Evolutionary conservation across 164 flowering plant genomes (phyloP).

Genomic region (Aristolochia californica): DNA sequence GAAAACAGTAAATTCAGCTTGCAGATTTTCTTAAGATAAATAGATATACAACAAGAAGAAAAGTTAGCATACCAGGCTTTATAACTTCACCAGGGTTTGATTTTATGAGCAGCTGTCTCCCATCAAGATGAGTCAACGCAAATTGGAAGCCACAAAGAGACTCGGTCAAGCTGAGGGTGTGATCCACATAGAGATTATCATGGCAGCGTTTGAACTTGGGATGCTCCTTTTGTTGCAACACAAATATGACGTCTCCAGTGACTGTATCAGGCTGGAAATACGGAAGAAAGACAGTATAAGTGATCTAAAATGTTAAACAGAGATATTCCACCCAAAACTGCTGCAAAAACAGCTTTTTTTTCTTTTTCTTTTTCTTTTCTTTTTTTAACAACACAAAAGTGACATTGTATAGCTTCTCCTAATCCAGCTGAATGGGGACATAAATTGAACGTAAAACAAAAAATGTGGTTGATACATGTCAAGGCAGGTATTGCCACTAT

Average conservation of each 20-base stretch:
- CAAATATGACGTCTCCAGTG: slow-evolving; percentile 45
- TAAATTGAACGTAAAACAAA: no score
- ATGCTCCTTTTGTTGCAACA: slow-evolving; percentile 44
- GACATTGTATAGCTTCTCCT: no score
- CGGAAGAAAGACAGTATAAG: not conserved
- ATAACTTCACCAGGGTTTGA: slow-evolving; percentile 44
- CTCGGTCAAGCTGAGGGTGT: slow-evolving; percentile 36
- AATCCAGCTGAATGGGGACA: no score
- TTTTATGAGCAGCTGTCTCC: slow-evolving; percentile 44
- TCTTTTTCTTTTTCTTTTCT: no score
- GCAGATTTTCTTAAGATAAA: not conserved
- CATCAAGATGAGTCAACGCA: slow-evolving; percentile 42
- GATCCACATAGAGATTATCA: slow-evolving; percentile 42
- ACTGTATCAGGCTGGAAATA: slow-evolving; percentile 52
- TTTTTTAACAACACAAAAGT: no score
- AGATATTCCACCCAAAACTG: not conserved
- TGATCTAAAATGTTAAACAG: not conserved
- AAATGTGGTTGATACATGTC: no score
- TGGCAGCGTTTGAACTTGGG: slow-evolving; percentile 37
- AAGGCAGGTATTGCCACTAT: no score
- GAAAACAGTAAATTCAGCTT: not conserved
- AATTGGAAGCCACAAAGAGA: slow-evolving; percentile 55
- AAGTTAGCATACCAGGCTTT: slow-evolving; percentile 32
- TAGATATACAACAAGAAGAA: not conserved
- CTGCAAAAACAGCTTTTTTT: no score